Base-by-base conservation (phyloP, 805 yeast species). In the Ogataea nakhonphanomensis region DNA sequence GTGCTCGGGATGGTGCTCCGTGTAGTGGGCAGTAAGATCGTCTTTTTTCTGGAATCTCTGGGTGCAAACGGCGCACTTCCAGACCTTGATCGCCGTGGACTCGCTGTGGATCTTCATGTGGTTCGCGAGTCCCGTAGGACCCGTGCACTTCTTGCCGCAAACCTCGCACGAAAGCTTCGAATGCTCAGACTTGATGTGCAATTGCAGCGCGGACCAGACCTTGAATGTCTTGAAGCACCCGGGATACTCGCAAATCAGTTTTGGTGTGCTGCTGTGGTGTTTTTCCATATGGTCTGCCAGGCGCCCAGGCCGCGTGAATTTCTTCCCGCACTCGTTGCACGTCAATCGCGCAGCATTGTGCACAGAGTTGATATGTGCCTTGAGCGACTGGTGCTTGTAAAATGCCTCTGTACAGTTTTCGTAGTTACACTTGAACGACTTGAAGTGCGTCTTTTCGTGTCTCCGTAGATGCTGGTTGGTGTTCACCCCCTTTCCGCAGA, bases 401-500 rank as follows among this genome's bases (percentile, higher is more conserved):
- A 88, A 91, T 0, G 79, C 59, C 49, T 79, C 86, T 0, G 51
- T 48, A 55, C 99, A 93, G 2, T 69, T 76, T 17, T 72, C 81
- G 48, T 72, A 66, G 2, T 72, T 52, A 59, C 96, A 88, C 17
- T 48, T 45, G 53, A 80, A 81, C 1, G 87, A 75, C 48, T 73
- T 71, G 4, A 79, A 78, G 58, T 93, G 98, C 2, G 95, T 83
- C 27, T 76, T 72, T 62, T 82, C 88, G 59, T 93, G 99, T 38
- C 96, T 72, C 46, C 73, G 76, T 41, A 88, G 67, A 55, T 90
- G 97, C 63, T 93, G 98, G 37, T 59, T 60, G 0, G 95, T 74
- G 37, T 80, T 81, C 37, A 85, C 82, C 3, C 96, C 95, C 60
- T 88, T 89, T 1, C 81, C 81, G 58, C 99, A 93, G 1, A 71